Percentiles rank a stretch among this genome's conserved stretches.
These are phyloP conservation scores for Aspergillus phoenicis DNA, from an alignment of 2,329 filamentous ascomycete genomes.

Conservation along the genomic window DNA sequence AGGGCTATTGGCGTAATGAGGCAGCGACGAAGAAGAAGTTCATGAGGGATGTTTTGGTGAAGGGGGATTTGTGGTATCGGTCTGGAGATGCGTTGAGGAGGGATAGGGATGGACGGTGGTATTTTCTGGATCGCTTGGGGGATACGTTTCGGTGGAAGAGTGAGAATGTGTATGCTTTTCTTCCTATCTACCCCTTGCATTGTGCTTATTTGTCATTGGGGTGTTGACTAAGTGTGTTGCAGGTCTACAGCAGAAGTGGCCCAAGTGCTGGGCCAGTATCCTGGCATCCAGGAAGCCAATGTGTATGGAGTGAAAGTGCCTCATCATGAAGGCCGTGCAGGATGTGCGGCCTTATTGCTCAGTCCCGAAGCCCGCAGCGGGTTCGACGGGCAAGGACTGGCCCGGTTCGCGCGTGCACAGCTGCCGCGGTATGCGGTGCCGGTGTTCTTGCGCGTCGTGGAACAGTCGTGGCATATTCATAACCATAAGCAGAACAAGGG, in stretches of 20 bases:
- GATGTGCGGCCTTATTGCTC: constrained; percentile 62
- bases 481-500: constrained; percentile 84
- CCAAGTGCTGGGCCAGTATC: constrained; percentile 62
- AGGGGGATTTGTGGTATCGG: constrained; percentile 69
- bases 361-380: constrained; percentile 48
- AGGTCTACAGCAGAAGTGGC: constrained; percentile 65
- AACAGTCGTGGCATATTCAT: constrained; percentile 48
- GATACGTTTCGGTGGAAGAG: constrained; percentile 77
- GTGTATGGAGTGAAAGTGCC: constrained; percentile 70
- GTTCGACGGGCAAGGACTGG: constrained; percentile 64
- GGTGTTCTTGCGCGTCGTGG: constrained; percentile 68
- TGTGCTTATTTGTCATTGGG: background rate
- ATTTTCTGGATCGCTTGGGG: constrained; percentile 69
- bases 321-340: constrained; percentile 68
- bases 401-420: constrained; percentile 60
- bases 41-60: constrained; percentile 63
- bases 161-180: constrained; percentile 60
- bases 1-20: constrained; percentile 70
- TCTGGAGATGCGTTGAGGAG: constrained; percentile 67
- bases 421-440: constrained; percentile 76
- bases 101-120: constrained; percentile 66
- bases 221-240: background rate
- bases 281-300: constrained; percentile 65
- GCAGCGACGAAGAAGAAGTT: constrained; percentile 70
- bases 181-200: background rate